Percentiles rank a stretch among this genome's conserved stretches.
Evolutionary conservation across 2,329 filamentous ascomycete species (phyloP).

Genomic region (Fusarium caatingaense): DNA sequence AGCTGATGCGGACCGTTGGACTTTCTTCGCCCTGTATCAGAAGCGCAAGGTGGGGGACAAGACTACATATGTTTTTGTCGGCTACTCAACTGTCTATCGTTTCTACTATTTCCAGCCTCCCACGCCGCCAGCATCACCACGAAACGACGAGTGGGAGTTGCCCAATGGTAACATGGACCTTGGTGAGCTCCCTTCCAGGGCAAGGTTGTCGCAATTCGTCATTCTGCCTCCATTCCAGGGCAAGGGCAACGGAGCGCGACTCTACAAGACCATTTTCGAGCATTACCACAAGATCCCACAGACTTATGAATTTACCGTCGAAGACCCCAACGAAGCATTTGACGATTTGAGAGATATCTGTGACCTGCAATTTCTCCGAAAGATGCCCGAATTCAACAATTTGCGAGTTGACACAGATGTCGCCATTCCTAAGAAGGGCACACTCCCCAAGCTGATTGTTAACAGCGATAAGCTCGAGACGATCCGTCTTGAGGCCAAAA

Average conservation of each 20-base stretch:
- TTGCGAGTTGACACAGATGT: conserved; percentile 67
- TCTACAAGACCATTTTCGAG: conserved; percentile 84
- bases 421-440: conserved; percentile 60
- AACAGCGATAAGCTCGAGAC: conserved; percentile 65
- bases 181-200: conserved; percentile 76
- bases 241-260: conserved; percentile 79
- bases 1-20: conserved; percentile 85
- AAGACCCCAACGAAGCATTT: conserved; percentile 91
- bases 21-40: conserved; percentile 86
- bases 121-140: conserved; percentile 57
- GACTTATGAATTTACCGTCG: conserved; percentile 87
- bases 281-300: conserved; percentile 74
- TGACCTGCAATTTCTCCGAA: conserved; percentile 74
- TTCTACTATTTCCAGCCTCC: conserved; percentile 75
- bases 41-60: conserved; percentile 63
- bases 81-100: conserved; percentile 90
- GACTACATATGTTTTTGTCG: conserved; percentile 81
- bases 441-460: conserved; percentile 65
- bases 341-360: conserved; percentile 82
- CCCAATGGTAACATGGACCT: conserved; percentile 60
- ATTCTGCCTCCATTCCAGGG: conserved; percentile 89
- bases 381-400: conserved; percentile 66
- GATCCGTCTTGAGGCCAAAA: conserved; percentile 74
- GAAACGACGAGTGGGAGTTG: conserved; percentile 56
- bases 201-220: conserved; percentile 92